Base-by-base conservation (phyloP, 2,329 filamentous ascomycete species). In the Aspergillus thermomutatus region DNA sequence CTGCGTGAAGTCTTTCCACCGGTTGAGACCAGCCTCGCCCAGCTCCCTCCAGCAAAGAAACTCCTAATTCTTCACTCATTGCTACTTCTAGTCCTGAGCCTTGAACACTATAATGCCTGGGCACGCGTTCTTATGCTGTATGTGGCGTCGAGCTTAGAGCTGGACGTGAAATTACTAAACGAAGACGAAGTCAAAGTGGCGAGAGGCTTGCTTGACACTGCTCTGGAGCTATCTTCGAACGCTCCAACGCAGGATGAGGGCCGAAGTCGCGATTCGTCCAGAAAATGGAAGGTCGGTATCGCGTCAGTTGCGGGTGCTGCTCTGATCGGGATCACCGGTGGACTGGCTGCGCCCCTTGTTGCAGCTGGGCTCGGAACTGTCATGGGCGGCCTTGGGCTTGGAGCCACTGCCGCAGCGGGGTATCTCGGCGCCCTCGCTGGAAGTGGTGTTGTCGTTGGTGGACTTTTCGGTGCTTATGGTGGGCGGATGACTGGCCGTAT, bases 391-490 rank as follows among this genome's bases (percentile, higher is more conserved):
- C 74, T 90, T 10, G 91, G 91, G 1, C 80, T 97, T 1, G 87
- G 88, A 19, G 82, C 87, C 1, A 87, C 87, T 2, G 86, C 87
- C 23, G 88, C 91, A 10, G 91, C 92, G 21, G 86, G 86, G 1
- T 85, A 96, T 53, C 78, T 97, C 0, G 93, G 92, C 10, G 83
- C 87, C 19, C 81, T 97, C 67, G 89, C 91, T 2, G 87, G 92
- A 40, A 94, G 89, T 60, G 85, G 87, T 4, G 83, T 94, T 17
- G 79, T 92, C 45, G 88, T 96, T 28, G 93, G 92, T 17, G 86
- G 89, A 40, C 78, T 97, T 41, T 97, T 97, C 68, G 94, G 94
- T 8, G 90, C 94, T n/a, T 96, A 95, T 69, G 90, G 90, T 46
- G 87, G 88, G 1, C 85, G 87, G 37, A 92, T 96, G 81, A 90